Percentiles rank a stretch among this genome's conserved stretches.
These are phyloP conservation scores for Aspergillus mulundensis DNA, from an alignment of 495 filamentous ascomycete genomes.

Conservation along the genomic window DNA sequence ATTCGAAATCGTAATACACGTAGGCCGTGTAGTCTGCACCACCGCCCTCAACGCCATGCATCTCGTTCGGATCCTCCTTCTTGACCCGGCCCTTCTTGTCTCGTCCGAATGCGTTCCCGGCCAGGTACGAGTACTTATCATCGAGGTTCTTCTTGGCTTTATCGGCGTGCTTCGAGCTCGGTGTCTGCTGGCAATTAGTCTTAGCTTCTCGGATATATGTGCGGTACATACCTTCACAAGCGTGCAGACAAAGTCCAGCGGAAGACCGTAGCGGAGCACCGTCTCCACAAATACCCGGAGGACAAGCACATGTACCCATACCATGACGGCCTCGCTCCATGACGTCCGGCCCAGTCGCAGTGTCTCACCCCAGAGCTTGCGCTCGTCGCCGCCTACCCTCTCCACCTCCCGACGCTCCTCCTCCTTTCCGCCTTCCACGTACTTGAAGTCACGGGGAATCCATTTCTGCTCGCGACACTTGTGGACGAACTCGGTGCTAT, in stretches of 20 bases:
- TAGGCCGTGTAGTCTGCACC: constrained; percentile 88
- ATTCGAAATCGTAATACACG: constrained; percentile 94
- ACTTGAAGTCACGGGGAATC: constrained; percentile 91
- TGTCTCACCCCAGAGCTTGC: constrained; percentile 88
- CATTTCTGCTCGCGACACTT: constrained; percentile 88
- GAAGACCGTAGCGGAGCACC: constrained; percentile 87
- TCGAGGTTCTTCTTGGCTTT: constrained; percentile 81
- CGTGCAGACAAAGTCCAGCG: constrained; percentile 79
- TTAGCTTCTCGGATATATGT: neutral
- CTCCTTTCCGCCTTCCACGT: constrained; percentile 82
- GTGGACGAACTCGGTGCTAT: constrained; percentile 76
- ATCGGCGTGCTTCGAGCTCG: constrained; percentile 66
- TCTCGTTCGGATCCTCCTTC: constrained; percentile 84
- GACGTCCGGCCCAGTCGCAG: constrained; percentile 77
- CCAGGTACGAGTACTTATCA: constrained; percentile 81
- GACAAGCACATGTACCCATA: constrained; percentile 87
- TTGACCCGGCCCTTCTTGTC: constrained; percentile 91
- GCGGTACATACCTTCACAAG: constrained; percentile 67
- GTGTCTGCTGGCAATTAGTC: constrained; percentile 54
- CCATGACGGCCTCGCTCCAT: constrained; percentile 92
- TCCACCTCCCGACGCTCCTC: constrained; percentile 83
- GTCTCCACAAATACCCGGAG: constrained; percentile 96
- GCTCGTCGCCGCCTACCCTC: constrained; percentile 71
- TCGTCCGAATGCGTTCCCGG: constrained; percentile 87
- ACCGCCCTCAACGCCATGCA: constrained; percentile 64